Evolutionary conservation across 2,329 filamentous ascomycete species (phyloP).

Genomic region (Cercospora citrullina): DNA sequence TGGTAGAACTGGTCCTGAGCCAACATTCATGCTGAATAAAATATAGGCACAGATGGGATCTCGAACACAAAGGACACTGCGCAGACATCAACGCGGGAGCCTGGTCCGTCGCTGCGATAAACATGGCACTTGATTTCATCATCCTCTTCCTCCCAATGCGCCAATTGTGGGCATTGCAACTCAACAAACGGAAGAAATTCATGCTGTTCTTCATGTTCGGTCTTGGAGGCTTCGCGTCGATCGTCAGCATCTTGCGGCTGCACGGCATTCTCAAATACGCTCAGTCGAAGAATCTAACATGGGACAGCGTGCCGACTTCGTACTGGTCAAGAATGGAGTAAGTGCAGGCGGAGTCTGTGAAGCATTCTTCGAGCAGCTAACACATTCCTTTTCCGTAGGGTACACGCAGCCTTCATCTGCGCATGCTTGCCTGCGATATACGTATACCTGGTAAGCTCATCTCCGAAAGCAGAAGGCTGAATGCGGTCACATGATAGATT

Average conservation of each 20-base stretch:
- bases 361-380: not conserved
- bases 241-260: slow-evolving; percentile 21
- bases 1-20: not conserved
- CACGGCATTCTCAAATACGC: slow-evolving; percentile 18
- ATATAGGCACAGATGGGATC: slow-evolving; percentile 1
- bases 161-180: slow-evolving; percentile 6
- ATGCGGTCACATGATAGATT: not conserved
- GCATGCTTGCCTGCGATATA: slow-evolving; percentile 7
- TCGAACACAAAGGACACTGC: slow-evolving; percentile 11
- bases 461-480: not conserved
- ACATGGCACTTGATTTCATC: slow-evolving; percentile 17
- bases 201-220: slow-evolving; percentile 22
- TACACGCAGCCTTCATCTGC: slow-evolving; percentile 8
- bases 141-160: slow-evolving; percentile 15
- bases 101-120: slow-evolving; percentile 17
- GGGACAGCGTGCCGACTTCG: slow-evolving; percentile 5
- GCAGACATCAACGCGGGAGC: slow-evolving; percentile 13
- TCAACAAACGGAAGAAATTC: slow-evolving; percentile 21
- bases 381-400: not conserved
- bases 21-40: not conserved
- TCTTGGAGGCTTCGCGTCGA: slow-evolving; percentile 19
- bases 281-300: slow-evolving; percentile 10
- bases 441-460: slow-evolving; percentile 1
- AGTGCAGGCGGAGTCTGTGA: not conserved
- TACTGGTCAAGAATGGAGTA: slow-evolving; percentile 10